Conservation (phyloP, 352 stramenopile species). For the Globisporangium rhizosaccharum region DNA sequence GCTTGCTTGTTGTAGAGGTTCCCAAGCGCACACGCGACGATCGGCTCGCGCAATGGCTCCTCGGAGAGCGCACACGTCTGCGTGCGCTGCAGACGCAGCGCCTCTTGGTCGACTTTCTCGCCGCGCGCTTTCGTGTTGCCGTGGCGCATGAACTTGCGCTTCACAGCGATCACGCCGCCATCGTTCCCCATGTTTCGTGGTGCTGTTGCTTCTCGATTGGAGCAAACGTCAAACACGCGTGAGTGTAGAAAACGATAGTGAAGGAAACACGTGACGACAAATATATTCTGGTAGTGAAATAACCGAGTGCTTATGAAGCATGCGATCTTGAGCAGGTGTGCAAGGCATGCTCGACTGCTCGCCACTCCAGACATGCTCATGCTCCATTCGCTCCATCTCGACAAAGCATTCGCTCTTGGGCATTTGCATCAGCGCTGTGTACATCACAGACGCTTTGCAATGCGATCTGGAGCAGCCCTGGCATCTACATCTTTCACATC, state of each 20-base stretch:
- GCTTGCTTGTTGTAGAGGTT: slow-evolving; percentile 93
- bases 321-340: too few relatives aligned
- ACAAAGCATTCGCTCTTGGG: neutral
- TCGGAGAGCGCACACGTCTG: slow-evolving; percentile 80
- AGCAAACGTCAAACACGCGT: too few relatives aligned
- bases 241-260: neutral
- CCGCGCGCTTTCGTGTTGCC: slow-evolving; percentile 64
- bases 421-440: too few relatives aligned
- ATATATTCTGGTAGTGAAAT: too few relatives aligned
- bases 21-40: slow-evolving; percentile 86
- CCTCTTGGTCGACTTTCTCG: slow-evolving; percentile 64
- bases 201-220: neutral
- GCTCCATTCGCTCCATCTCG: too few relatives aligned
- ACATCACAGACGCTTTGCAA: too few relatives aligned
- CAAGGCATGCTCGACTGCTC: too few relatives aligned
- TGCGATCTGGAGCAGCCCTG: too few relatives aligned
- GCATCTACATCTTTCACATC: too few relatives aligned
- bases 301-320: too few relatives aligned
- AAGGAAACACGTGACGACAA: too few relatives aligned
- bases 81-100: slow-evolving; percentile 47
- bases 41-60: slow-evolving; percentile 71
- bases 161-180: slow-evolving; percentile 91
- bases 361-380: too few relatives aligned
- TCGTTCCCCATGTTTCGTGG: slow-evolving; percentile 84
- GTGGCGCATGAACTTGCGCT: slow-evolving; percentile 92